A percentile compares a stretch with the other conserved stretches of the same genome.
These are phyloP conservation scores for Colletotrichum sp. DNA, from an alignment of 2,329 filamentous ascomycete species.

Conservation along the genomic window DNA sequence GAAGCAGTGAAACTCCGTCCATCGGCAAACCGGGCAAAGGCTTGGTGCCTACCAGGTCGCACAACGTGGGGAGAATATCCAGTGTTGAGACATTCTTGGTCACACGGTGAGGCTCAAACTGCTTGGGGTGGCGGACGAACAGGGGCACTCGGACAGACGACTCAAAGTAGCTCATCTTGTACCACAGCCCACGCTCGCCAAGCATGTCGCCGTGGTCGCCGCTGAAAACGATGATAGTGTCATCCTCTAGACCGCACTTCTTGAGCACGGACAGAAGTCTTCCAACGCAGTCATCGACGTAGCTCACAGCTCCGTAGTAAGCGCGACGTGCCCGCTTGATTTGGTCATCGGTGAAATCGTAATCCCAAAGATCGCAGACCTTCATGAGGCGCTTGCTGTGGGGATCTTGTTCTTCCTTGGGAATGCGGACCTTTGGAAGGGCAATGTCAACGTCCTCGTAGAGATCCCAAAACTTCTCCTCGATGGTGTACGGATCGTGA, in stretches of 20 bases:
- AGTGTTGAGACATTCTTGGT: conserved; percentile 87
- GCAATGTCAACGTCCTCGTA: conserved; percentile 91
- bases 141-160: conserved; percentile 88
- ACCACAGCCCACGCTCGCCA: conserved; percentile 90
- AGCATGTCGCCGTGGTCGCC: conserved; percentile 97
- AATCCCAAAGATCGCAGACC: conserved; percentile 85
- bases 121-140: conserved; percentile 79
- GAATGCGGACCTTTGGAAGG: conserved; percentile 78
- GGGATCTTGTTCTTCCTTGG: conserved; percentile 81
- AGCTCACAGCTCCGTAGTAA: conserved; percentile 92
- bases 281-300: conserved; percentile 92
- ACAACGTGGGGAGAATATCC: conserved; percentile 88
- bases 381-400: conserved; percentile 88
- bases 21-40: conserved; percentile 77
- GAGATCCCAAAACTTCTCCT: conserved; percentile 89
- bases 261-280: conserved; percentile 79
- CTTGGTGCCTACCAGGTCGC: conserved; percentile 78
- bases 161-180: conserved; percentile 98
- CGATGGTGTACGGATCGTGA: conserved; percentile 94
- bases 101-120: conserved; percentile 78
- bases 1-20: conserved; percentile 82
- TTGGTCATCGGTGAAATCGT: conserved; percentile 83
- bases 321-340: conserved; percentile 85
- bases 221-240: conserved; percentile 91
- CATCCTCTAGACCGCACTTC: conserved; percentile 78